These are phyloP conservation scores for Fusarium tuaranense DNA, from an alignment of 2,329 filamentous ascomycete genomes.

Conservation along the genomic window DNA sequence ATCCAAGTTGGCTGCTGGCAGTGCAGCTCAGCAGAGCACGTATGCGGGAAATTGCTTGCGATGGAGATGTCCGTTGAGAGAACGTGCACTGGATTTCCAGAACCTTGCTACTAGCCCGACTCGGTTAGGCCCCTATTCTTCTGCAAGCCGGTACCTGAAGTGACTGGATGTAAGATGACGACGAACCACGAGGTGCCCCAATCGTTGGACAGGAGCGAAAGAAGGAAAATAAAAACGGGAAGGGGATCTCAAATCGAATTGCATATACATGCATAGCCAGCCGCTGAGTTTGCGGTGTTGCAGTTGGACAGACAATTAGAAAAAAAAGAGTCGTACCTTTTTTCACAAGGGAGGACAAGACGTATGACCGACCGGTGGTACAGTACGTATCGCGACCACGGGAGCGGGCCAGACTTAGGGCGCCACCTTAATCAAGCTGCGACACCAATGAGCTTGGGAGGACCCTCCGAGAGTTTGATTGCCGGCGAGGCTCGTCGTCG, in stretches of 20 bases:
- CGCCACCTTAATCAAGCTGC: constrained; percentile 41
- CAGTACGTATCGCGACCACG: constrained; percentile 37
- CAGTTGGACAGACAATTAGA: background rate
- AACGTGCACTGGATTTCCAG: constrained; percentile 35
- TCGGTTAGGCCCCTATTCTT: constrained; percentile 34
- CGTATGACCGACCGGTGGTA: constrained; percentile 17
- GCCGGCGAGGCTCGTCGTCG: constrained; percentile 30
- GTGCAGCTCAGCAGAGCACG: constrained; percentile 35
- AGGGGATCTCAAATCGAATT: background rate
- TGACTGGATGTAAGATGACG: constrained; percentile 32
- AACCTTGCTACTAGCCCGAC: constrained; percentile 34
- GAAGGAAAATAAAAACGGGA: background rate
- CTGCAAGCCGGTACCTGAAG: constrained; percentile 43
- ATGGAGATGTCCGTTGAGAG: constrained; percentile 46
- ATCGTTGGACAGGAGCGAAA: background rate
- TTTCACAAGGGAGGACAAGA: constrained; percentile 10
- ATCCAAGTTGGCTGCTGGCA: constrained; percentile 35
- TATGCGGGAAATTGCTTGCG: constrained; percentile 54
- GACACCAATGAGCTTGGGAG: constrained; percentile 35
- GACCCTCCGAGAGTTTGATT: constrained; percentile 37
- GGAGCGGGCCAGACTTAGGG: constrained; percentile 33
- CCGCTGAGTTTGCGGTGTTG: constrained; percentile 1
- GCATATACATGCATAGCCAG: constrained; percentile 3
- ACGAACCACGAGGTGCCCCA: background rate
- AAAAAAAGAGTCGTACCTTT: constrained; percentile 27